Evolutionary conservation across 2,329 filamentous ascomycete species (phyloP), one percentile per base, ranked within the genome.

Genomic region (Xylariaceae sp.): DNA sequence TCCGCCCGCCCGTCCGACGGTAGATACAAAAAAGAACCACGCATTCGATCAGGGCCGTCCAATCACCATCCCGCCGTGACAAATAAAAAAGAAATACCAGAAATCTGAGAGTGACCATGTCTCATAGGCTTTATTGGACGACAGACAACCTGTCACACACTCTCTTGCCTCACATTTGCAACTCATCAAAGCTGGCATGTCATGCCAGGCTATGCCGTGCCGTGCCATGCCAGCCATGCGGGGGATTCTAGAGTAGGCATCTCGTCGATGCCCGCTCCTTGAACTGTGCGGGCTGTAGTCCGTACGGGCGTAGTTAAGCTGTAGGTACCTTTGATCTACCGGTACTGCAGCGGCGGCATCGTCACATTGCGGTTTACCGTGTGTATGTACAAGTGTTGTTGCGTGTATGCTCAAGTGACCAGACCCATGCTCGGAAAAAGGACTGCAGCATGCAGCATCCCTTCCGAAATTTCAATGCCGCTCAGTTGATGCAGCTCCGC

Each of bases 401-500:
- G 32, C 4, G 32, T 15, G 9, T 13, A 34, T 34, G 32, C 32
- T 58, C 55, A 56, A 60, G 49, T 55, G 55, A 60, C 51, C 50
- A 44, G 41, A 52, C 43, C 55, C 53, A 50, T 58, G 55, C 34
- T 60, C 57, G 57, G 57, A 53, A 60, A 58, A 58, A 49, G 57
- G 53, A 56, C 57, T 54, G 55, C 55, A 55, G 49, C 53, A 60
- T 60, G 57, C 57, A 60, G 55, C 57, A 60, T 54, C 52, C 57
- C 57, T 60, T 60, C 57, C 57, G 57, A 60, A 55, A 58, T 58
- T 58, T 55, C 53, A 50, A 44, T 54, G 47, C 39, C 47, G 42
- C 46, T 48, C 47, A 46, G 26, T 48, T 37, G 44, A 55, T 51
- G 49, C 37, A 54, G 47, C 53, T 36, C 9, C 16, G 8, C 9